Evolutionary conservation across 176 grass and related monocot species (phyloP), one percentile per base, ranked within the genome.

Genomic region (Tillandsia leiboldiana): DNA sequence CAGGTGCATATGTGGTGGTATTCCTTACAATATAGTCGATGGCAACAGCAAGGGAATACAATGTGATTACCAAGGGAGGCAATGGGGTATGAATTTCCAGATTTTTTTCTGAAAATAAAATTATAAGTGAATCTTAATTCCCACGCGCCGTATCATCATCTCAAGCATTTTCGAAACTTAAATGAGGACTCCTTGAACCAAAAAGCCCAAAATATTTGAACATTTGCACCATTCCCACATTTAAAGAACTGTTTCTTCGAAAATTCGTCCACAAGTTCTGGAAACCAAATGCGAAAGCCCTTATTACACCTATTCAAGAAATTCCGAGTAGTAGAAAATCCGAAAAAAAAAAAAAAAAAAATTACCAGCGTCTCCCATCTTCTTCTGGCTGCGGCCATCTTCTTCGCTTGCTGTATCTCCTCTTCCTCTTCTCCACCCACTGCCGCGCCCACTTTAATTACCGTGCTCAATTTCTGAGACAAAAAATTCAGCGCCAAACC

Each of bases 301-400:
- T 61, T 26, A 48, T 17, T 50, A 81, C 42, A 14, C 53, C 68
- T 51, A 48, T 63, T 65, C 28, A 57, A 15, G 49, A 53, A 4
- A 57, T 76, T 49, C 14, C 51, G 33, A 42, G 33, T 42, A 62
- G n/a, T 61, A 73, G 48, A 76, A 48, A 26, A 72, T 68, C 49
- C 29, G 49, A 69, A 27, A 20, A 20, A 20, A 20, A 20, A 20
- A 20, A 20, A 20, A 20, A 20, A 20, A 20, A 20, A 67, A 12
- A 74, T 72, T 77, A 92, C 93, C 89, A 97, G 74, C 26, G 86
- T 26, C 67, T 97, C 93, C 93, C 93, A 97, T 66, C 93, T 83
- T 78, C 63, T 97, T 76, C 86, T 84, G 69, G 93, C 93, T 3
- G 93, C 93, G 29, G 89, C 79, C 84, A 92, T 89, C 71, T 97